Evolutionary conservation across 495 filamentous ascomycete species (phyloP).

Genomic region (Neurospora discreta): DNA sequence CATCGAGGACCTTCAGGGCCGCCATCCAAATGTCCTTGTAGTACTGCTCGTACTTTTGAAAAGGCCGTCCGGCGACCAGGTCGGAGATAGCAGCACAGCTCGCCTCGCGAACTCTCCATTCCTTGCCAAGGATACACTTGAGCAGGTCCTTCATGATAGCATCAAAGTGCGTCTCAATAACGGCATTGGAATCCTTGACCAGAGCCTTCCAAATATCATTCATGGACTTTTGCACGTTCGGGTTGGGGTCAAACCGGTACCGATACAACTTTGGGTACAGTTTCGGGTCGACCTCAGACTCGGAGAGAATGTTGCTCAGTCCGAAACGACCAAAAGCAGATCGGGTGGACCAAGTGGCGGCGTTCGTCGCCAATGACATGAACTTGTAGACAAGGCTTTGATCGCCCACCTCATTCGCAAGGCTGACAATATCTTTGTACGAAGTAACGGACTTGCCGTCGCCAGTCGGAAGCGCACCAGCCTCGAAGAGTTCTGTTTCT

Average conservation of each 20-base stretch:
- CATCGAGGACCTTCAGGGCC: slow-evolving; percentile 79
- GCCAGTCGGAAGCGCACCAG: slow-evolving; percentile 83
- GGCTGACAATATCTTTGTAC: slow-evolving; percentile 88
- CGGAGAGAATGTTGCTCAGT: slow-evolving; percentile 79
- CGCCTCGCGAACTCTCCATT: slow-evolving; percentile 87
- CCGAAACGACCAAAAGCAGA: slow-evolving; percentile 93
- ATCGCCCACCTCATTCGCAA: slow-evolving; percentile 89
- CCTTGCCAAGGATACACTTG: slow-evolving; percentile 72
- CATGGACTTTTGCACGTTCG: slow-evolving; percentile 87
- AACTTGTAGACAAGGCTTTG: slow-evolving; percentile 91
- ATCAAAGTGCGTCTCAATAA: slow-evolving; percentile 67
- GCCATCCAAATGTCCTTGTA: slow-evolving; percentile 73
- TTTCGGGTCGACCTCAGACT: slow-evolving; percentile 81
- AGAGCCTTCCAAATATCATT: slow-evolving; percentile 92
- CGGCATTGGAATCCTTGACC: slow-evolving; percentile 68
- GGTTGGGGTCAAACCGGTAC: slow-evolving; percentile 90
- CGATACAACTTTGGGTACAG: slow-evolving; percentile 90
- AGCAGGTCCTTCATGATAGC: slow-evolving; percentile 77
- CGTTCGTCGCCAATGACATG: slow-evolving; percentile 90
- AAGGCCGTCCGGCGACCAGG: slow-evolving; percentile 61
- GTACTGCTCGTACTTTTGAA: slow-evolving; percentile 72
- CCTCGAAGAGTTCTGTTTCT: slow-evolving; percentile 87
- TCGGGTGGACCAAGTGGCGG: slow-evolving; percentile 88
- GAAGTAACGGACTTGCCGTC: slow-evolving; percentile 83
- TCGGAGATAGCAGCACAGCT: slow-evolving; percentile 86